These are phyloP conservation scores for Chondrus crispus DNA, from an alignment of 23 red algal species.

Conservation along the genomic window DNA sequence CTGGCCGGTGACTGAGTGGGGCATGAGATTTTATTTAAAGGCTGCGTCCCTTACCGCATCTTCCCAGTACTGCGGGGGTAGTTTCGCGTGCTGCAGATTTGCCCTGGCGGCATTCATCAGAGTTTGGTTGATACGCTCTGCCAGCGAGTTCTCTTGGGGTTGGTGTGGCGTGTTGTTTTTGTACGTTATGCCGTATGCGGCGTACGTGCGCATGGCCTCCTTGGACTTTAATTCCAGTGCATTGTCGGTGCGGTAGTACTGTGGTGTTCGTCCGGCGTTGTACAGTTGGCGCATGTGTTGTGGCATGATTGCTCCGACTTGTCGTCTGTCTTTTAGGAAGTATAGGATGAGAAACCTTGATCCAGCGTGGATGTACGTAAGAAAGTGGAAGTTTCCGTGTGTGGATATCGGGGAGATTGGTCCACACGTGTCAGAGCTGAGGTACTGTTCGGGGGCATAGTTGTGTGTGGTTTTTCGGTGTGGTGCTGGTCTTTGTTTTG, in stretches of 20 bases:
- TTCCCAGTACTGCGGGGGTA: not conserved
- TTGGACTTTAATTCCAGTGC: not conserved
- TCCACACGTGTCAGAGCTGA: not conserved
- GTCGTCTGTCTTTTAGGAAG: not conserved
- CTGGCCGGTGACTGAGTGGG: not conserved
- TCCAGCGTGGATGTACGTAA: not conserved
- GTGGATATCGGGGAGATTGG: not conserved
- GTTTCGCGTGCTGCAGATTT: not conserved
- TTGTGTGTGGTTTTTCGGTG: not conserved
- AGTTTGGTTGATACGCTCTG: not conserved
- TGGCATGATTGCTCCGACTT: not conserved
- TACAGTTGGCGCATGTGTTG: too few relatives aligned
- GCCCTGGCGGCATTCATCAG: not conserved
- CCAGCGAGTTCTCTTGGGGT: not conserved
- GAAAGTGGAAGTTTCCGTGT: not conserved
- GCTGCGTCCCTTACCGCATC: not conserved
- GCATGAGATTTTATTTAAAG: constrained; percentile 16
- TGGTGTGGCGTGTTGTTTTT: not conserved
- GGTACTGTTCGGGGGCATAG: not conserved
- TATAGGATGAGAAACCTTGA: not conserved
- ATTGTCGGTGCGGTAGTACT: not conserved
- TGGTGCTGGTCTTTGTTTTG: not conserved
- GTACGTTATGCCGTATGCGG: not conserved
- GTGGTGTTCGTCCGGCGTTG: not conserved
- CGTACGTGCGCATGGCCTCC: not conserved